A percentile compares a stretch with the other conserved stretches of the same genome.
phyloP scores from a whole-genome alignment of 2,329 filamentous ascomycete genomes.

The Colletotrichum musae region DNA sequence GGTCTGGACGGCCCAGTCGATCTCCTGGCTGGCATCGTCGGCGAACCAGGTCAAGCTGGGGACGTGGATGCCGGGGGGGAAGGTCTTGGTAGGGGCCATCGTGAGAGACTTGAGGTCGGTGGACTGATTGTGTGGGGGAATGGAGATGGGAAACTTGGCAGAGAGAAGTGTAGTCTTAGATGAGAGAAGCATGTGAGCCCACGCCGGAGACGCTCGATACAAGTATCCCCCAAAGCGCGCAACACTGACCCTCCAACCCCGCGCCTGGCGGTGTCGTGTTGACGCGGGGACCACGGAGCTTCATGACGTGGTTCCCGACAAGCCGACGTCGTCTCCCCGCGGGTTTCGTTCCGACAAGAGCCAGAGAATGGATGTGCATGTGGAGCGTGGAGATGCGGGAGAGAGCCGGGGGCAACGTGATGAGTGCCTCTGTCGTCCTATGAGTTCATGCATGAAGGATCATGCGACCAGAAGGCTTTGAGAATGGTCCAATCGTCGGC shows the following conservation, averaged over 20 bases:
- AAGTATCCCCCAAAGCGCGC: conserved; percentile 5
- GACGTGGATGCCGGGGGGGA: conserved; percentile 69
- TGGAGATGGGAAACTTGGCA: background rate
- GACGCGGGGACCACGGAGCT: conserved; percentile 12
- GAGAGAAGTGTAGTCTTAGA: background rate
- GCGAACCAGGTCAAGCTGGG: conserved; percentile 70
- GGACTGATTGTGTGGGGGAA: background rate
- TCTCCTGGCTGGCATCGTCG: conserved; percentile 62
- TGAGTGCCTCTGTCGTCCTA: background rate
- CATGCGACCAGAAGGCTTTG: background rate
- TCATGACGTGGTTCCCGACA: conserved; percentile 26
- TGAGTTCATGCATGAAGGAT: background rate
- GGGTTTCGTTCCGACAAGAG: conserved; percentile 20
- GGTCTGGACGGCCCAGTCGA: conserved; percentile 69
- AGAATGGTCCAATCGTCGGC: background rate
- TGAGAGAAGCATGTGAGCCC: background rate
- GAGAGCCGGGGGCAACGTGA: background rate
- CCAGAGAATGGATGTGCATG: background rate
- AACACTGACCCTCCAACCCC: conserved; percentile 10
- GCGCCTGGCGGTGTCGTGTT: background rate
- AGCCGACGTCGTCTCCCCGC: conserved; percentile 21
- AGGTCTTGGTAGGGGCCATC: conserved; percentile 50
- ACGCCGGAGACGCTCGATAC: conserved; percentile 3
- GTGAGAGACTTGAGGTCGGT: conserved; percentile 45
- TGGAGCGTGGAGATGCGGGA: conserved; percentile 6